phyloP scores from a whole-genome alignment of 164 flowering plant species.

The Euptelea pleiosperma region DNA sequence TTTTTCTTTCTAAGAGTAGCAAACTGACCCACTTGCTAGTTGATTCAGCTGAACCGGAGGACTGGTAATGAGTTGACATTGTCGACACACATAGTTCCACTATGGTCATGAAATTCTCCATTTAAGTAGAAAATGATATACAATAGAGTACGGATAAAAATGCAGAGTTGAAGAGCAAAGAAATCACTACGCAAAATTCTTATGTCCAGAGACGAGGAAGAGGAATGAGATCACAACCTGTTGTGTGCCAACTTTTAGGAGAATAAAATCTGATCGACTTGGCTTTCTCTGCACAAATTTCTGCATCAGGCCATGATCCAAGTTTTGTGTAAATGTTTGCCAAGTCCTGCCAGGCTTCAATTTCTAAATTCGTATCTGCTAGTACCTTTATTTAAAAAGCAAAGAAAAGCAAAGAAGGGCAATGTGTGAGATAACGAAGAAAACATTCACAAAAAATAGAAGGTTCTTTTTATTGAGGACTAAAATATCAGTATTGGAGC shows the following conservation, averaged over 20 bases:
- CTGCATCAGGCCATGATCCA: conserved; percentile 63
- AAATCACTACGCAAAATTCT: background rate
- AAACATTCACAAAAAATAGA: background rate
- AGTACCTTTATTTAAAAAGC: conserved; percentile 32
- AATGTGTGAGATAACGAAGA: background rate
- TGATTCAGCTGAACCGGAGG: too few species aligned
- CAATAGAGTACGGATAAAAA: too few species aligned
- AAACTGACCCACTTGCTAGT: too few species aligned
- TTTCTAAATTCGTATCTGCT: conserved; percentile 43
- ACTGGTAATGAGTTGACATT: too few species aligned
- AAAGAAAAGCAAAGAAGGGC: background rate
- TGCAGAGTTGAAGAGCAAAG: background rate
- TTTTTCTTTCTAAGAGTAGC: too few species aligned
- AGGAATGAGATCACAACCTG: conserved; percentile 44
- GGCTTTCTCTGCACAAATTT: conserved; percentile 66
- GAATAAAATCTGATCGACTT: conserved; percentile 49
- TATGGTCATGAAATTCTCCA: too few species aligned
- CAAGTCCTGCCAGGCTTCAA: conserved; percentile 87
- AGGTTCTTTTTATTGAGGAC: too few species aligned
- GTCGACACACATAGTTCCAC: too few species aligned
- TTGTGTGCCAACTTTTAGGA: conserved; percentile 69
- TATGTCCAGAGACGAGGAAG: background rate
- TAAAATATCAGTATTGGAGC: too few species aligned
- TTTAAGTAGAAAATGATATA: too few species aligned
- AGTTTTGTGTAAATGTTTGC: conserved; percentile 55